Percentiles rank a stretch among this genome's conserved stretches.
phyloP scores from a whole-genome alignment of 805 yeast species.

The Schwanniomyces polymorphus region DNA sequence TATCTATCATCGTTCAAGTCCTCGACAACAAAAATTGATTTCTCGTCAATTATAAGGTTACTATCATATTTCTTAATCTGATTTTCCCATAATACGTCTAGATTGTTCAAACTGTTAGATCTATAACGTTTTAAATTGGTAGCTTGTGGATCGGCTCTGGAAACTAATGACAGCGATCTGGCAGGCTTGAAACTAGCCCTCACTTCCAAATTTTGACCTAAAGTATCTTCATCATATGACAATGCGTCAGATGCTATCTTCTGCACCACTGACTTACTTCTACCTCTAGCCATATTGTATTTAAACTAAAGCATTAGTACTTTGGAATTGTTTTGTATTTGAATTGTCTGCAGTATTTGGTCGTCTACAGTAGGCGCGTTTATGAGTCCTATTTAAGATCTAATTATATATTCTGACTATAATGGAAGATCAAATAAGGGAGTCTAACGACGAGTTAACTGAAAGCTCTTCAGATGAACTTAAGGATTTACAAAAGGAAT shows the following conservation, averaged over 20 bases:
- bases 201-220: slow-evolving; percentile 4
- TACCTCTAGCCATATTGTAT: slow-evolving; percentile 37
- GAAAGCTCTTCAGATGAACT: slow-evolving; percentile 39
- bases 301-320: neutral
- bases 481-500: slow-evolving; percentile 38
- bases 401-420: no score
- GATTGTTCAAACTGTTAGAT: slow-evolving; percentile 6
- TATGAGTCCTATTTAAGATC: neutral
- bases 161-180: slow-evolving; percentile 9
- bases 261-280: slow-evolving; percentile 65
- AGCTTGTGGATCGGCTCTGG: neutral
- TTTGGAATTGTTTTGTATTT: neutral
- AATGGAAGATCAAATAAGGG: slow-evolving; percentile 18
- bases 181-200: neutral
- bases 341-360: neutral
- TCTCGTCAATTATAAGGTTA: slow-evolving; percentile 38
- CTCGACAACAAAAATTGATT: slow-evolving; percentile 42
- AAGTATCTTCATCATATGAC: slow-evolving; percentile 25
- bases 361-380: neutral
- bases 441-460: slow-evolving; percentile 31
- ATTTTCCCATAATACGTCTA: slow-evolving; percentile 25
- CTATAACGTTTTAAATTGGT: neutral
- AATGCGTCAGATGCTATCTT: slow-evolving; percentile 58
- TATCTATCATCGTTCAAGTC: slow-evolving; percentile 33
- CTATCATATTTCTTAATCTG: slow-evolving; percentile 41